Evolutionary conservation across 116 monocot genomes (phyloP).

Genomic region (Phalaenopsis hybrid): DNA sequence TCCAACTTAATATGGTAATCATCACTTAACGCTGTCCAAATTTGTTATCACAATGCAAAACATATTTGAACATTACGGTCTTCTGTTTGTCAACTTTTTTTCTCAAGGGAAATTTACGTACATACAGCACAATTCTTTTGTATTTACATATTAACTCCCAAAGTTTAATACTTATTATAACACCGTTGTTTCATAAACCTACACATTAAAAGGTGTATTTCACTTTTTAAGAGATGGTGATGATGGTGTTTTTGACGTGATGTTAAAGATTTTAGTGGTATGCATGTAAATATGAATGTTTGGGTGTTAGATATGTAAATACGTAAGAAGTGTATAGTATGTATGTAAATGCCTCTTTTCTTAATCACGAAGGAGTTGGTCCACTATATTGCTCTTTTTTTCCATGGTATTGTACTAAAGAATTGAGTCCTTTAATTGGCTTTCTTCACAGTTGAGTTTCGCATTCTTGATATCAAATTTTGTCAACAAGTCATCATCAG

Average conservation of each 20-base stretch:
- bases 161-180: too few species aligned
- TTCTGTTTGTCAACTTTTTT: not conserved
- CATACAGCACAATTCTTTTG: too few species aligned
- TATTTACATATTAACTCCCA: too few species aligned
- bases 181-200: too few species aligned
- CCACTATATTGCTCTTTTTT: not conserved
- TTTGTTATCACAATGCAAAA: not conserved
- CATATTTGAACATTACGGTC: not conserved
- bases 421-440: not conserved
- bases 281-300: too few species aligned
- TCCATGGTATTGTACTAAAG: not conserved
- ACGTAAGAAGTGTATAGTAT: too few species aligned
- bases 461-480: constrained; percentile 90
- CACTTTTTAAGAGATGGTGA: too few species aligned
- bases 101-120: too few species aligned
- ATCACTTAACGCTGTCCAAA: not conserved
- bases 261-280: too few species aligned
- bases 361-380: not conserved
- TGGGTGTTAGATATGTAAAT: too few species aligned
- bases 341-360: not conserved
- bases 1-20: constrained; percentile 88
- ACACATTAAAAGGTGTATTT: too few species aligned
- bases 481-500: constrained; percentile 71
- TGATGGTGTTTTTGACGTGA: too few species aligned
- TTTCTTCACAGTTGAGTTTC: constrained; percentile 70